Evolutionary conservation across 768 basidiomycete genomes (phyloP), one percentile per base, ranked within the genome.

Genomic region (Suillus brevipes): DNA sequence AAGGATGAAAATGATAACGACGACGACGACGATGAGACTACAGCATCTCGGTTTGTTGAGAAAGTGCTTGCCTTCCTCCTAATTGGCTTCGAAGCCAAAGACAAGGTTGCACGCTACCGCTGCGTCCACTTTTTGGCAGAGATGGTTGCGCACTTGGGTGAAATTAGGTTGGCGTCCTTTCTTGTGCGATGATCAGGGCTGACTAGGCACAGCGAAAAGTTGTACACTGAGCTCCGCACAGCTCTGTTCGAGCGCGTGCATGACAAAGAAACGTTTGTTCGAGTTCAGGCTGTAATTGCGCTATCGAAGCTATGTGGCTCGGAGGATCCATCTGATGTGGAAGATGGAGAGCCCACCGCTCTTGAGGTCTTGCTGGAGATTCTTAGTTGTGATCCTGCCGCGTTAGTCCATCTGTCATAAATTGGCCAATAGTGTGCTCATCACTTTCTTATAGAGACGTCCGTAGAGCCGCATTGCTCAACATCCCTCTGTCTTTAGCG

Each of bases 101-200:
- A 97, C 78, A 98, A 96, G 78, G 83, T 82, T 50, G 88, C 93
- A 45, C 85, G 96, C 6, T 97, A 88, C 72, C 87, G 96, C 23
- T 88, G 88, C 38, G 80, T 92, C 2, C 89, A 91, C 61, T 78
- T 88, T n/a, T 83, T 93, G 16, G 86, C 90, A 0, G 89, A 91
- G 69, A 89, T 95, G 83, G 86, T 97, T 14, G 84, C 86, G 0
- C 85, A 89, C 63, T 79, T 97, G 0, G 93, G 93, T 8, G 90
- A 90, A 77, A 84, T 98, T 64, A 94, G 96, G 95, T 97, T 72
- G 62, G 90, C 82, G 31, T 5, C 12, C 53, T 28, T 20, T 28
- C 6, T 43, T 42, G 20, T 66, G 28, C 50, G 9, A 52, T 60
- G 4, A 5, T 8, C 25, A 3, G 34, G 25, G 62, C 56, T 34